Evolutionary conservation across 768 basidiomycete genomes (phyloP), one percentile per base, ranked within the genome.

Genomic region (Russula abietina): DNA sequence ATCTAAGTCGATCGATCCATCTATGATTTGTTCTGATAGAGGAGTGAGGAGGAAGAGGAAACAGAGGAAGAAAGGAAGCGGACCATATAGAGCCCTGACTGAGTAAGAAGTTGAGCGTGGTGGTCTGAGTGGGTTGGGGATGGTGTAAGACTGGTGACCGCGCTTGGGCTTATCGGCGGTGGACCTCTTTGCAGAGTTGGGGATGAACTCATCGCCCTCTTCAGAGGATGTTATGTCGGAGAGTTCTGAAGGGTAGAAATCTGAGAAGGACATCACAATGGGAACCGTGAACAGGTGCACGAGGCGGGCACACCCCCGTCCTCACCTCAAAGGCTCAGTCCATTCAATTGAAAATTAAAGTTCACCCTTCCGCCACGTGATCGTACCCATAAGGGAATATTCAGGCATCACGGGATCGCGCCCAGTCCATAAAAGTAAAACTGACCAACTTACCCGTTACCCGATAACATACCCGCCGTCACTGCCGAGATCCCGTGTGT

Each of bases 1-100:
- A 48, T 89, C 83, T 9, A 90, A 73, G 68, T 88, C 77, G 55
- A 92, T 87, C 58, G 88, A 86, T 2, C 75, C 75, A n/a, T 73
- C 76, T 55, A 79, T 72, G 38, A 90, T 81, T 71, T 89, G 86
- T 57, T 88, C 88, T 89, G 67, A 14, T 38, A 19, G 24, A 17
- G 3, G 39, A 26, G 33, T 62, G 41, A 62, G 45, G 4, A 45
- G 22, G 17, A 26, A 10, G 17, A 24, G 10, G 24, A 6, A 24
- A 28, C 14, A 39, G 28, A 36, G 45, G 38, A 11, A 16, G 2
- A 43, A 17, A 54, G 16, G 26, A 16, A 16, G n/a, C n/a, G 43
- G 52, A 74, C 76, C 74, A 55, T 72, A 73, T 10, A 77, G 65
- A 9, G 71, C 64, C 55, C 74, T 73, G 1, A 73, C 70, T 1